Percentiles rank a stretch among this genome's conserved stretches.
These are phyloP conservation scores for Neodidymelliopsis sp. DNA, from an alignment of 2,329 filamentous ascomycete species.

Conservation along the genomic window DNA sequence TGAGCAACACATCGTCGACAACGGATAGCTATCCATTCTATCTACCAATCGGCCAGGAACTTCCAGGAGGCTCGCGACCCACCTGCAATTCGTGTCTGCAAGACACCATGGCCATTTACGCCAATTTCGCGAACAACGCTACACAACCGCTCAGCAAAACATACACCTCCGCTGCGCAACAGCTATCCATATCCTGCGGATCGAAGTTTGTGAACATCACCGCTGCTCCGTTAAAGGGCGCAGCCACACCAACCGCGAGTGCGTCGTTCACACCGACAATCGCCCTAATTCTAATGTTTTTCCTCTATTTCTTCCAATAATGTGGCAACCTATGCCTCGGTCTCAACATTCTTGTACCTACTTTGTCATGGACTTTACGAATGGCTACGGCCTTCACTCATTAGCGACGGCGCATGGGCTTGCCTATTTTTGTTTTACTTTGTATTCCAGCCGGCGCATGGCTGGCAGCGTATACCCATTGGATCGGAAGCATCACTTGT, in stretches of 20 bases:
- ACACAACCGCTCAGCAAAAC: slow-evolving; percentile 71
- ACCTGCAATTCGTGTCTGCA: slow-evolving; percentile 78
- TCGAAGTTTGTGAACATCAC: slow-evolving; percentile 61
- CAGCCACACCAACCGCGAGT: slow-evolving; percentile 29
- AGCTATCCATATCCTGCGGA: slow-evolving; percentile 73
- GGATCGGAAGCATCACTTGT: slow-evolving; percentile 15
- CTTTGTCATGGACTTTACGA: slow-evolving; percentile 24
- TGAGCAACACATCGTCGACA: slow-evolving; percentile 75
- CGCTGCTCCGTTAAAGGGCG: slow-evolving; percentile 51
- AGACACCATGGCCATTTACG: slow-evolving; percentile 83
- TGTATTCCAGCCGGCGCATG: slow-evolving; percentile 7
- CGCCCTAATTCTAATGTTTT: slow-evolving; percentile 45
- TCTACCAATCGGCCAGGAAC: slow-evolving; percentile 75
- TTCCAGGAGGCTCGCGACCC: slow-evolving; percentile 73
- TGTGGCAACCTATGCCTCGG: slow-evolving; percentile 13
- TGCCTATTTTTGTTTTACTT: slow-evolving; percentile 24
- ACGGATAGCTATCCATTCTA: slow-evolving; percentile 85
- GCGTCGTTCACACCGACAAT: slow-evolving; percentile 39
- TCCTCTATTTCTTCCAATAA: slow-evolving; percentile 44
- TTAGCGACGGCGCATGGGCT: slow-evolving; percentile 48
- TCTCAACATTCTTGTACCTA: slow-evolving; percentile 31
- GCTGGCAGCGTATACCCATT: slow-evolving; percentile 30
- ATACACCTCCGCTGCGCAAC: slow-evolving; percentile 74
- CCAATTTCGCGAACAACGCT: slow-evolving; percentile 70
- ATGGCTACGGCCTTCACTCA: slow-evolving; percentile 35